Evolutionary conservation across 768 basidiomycete genomes (phyloP).

Genomic region (Suillus occidentalis): DNA sequence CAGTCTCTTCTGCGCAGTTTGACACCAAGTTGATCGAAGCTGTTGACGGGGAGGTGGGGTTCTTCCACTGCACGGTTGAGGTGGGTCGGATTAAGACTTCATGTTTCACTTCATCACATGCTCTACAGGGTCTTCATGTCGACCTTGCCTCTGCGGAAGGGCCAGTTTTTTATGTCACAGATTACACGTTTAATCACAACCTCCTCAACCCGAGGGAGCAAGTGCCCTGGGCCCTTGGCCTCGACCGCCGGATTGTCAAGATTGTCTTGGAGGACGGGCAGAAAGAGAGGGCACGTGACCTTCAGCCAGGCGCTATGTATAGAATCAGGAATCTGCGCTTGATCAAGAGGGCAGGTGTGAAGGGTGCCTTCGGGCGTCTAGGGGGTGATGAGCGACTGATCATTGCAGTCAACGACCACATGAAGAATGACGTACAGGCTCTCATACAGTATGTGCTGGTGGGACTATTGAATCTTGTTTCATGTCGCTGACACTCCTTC

Average conservation of each 20-base stretch:
- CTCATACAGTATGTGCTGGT: conserved; percentile 11
- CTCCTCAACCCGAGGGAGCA: conserved; percentile 32
- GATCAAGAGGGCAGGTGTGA: conserved; percentile 28
- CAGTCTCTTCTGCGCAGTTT: conserved; percentile 32
- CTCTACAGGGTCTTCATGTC: conserved; percentile 47
- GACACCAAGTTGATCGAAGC: conserved; percentile 49
- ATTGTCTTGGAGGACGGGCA: conserved; percentile 52
- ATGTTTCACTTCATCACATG: neutral
- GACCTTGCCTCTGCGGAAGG: conserved; percentile 32
- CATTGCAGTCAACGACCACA: conserved; percentile 14
- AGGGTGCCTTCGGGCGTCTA: conserved; percentile 23
- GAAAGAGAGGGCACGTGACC: conserved; percentile 35
- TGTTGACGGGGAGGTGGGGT: conserved; percentile 37
- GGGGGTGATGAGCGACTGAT: conserved; percentile 30
- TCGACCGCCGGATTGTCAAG: conserved; percentile 50
- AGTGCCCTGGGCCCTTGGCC: conserved; percentile 40
- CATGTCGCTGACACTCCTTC: neutral
- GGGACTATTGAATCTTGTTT: neutral
- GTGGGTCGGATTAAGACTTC: conserved; percentile 32
- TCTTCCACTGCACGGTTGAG: conserved; percentile 60
- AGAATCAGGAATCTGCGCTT: conserved; percentile 53
- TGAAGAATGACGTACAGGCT: conserved; percentile 13
- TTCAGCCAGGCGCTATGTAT: conserved; percentile 44
- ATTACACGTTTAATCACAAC: conserved; percentile 56
- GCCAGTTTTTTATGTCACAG: conserved; percentile 57